Conservation (phyloP, 2,329 filamentous ascomycete species). For the Monosporascus ibericus region DNA sequence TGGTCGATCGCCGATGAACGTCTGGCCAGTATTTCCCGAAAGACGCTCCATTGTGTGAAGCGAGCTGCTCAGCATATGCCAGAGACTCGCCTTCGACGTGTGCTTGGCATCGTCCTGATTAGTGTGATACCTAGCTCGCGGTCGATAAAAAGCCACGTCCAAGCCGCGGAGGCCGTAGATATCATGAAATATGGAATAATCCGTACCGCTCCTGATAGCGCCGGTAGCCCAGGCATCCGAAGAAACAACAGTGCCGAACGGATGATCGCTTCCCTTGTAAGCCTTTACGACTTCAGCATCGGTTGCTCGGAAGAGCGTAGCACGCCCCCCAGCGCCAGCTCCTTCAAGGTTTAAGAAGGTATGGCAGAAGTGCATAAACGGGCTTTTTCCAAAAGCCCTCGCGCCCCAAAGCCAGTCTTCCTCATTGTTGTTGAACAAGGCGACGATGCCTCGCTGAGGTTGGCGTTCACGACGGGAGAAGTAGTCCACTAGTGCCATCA, state of each 20-base stretch:
- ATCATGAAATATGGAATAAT: slow-evolving; percentile 78
- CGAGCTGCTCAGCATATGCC: slow-evolving; percentile 91
- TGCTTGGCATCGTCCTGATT: slow-evolving; percentile 80
- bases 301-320: slow-evolving; percentile 80
- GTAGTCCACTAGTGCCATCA: slow-evolving; percentile 80
- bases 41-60: slow-evolving; percentile 68
- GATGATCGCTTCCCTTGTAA: slow-evolving; percentile 65
- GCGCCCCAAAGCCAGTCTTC: slow-evolving; percentile 90
- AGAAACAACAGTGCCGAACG: slow-evolving; percentile 77
- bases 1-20: slow-evolving; percentile 49
- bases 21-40: slow-evolving; percentile 59
- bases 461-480: slow-evolving; percentile 68
- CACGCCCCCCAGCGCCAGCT: slow-evolving; percentile 83
- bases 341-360: slow-evolving; percentile 94
- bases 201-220: slow-evolving; percentile 77
- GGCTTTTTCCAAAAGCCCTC: slow-evolving; percentile 75
- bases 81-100: slow-evolving; percentile 64
- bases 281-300: slow-evolving; percentile 79
- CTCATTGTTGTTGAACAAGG: slow-evolving; percentile 91
- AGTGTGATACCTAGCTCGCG: slow-evolving; percentile 84
- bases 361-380: slow-evolving; percentile 71
- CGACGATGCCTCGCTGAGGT: slow-evolving; percentile 73
- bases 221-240: slow-evolving; percentile 79
- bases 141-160: slow-evolving; percentile 87
- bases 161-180: slow-evolving; percentile 77